Evolutionary conservation across 352 stramenopile species (phyloP), one percentile per base, ranked within the genome.

Genomic region (Saprolegnia parasitica): DNA sequence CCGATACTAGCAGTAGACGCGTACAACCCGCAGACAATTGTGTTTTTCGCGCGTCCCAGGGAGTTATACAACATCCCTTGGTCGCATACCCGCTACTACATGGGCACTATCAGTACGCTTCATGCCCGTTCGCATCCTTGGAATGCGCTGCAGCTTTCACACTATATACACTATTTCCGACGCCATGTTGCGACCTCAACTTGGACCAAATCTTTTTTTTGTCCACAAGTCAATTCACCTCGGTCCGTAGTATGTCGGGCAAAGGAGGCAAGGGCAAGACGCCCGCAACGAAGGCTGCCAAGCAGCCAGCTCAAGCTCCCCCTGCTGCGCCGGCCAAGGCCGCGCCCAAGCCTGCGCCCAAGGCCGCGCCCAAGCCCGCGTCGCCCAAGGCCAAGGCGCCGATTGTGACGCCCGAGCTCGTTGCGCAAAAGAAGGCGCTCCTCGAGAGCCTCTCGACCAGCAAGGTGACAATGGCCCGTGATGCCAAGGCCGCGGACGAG

Each of bases 401-500:
- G 40, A 16, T 52, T 21, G 62, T 61, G 20, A 45, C 23, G 16
- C 5, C 23, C 9, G 46, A 46, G 23, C 46, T 46, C 21, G 60
- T 46, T 11, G 35, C 32, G 11, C 21, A 67, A 23, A 23, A 56
- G 40, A 55, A 45, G 24, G 21, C 63, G 39, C 46, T 35, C 8
- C 32, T 70, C 13, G 63, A 60, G 13, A 42, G 35, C 18, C 21
- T 70, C 18, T 29, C 54, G 5, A 42, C 42, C 5, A 21, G 54
- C 20, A 70, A 70, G 54, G 49, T 39, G 26, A 70, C 47, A 46
- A 70, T 70, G 63, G 13, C 49, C 11, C 37, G 20, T 23, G 63
- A 70, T 29, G n/a, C 50, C 20, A 70, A 70, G 42, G 50, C 63
- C 10, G 49, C 40, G 0, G 85, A 93, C 66, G 85, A 93, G 64